Conservation (phyloP, 2,329 filamentous ascomycete genomes). For the Apiospora phragmitis region DNA sequence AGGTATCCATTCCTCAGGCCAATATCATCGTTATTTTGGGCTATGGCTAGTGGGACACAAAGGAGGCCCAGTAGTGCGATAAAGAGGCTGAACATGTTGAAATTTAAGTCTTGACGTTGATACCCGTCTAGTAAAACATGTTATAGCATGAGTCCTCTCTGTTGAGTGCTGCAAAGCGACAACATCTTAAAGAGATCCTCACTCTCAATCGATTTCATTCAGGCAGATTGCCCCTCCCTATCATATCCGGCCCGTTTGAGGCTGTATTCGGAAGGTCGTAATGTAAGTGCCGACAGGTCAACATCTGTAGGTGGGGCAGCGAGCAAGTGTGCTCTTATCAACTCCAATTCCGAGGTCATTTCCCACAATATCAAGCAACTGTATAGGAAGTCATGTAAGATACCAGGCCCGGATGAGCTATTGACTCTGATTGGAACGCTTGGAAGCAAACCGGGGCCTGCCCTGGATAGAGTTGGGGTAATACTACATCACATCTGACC, state of each 20-base stretch:
- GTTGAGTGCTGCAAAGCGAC: not conserved
- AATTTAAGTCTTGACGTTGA: not conserved
- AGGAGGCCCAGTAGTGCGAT: not conserved
- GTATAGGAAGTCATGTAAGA: not conserved
- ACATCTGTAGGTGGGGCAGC: not conserved
- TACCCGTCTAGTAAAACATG: not conserved
- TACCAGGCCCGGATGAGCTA: not conserved
- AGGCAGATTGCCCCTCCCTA: not conserved
- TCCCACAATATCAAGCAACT: not conserved
- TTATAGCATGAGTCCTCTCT: not conserved
- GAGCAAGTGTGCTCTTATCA: not conserved
- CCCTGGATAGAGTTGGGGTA: not conserved
- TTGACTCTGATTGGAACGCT: not conserved
- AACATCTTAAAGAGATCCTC: not conserved
- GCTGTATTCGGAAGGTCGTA: not conserved
- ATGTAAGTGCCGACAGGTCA: not conserved
- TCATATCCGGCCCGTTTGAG: not conserved
- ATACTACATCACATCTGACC: not conserved
- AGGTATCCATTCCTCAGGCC: slow-evolving; percentile 41
- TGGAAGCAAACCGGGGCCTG: not conserved
- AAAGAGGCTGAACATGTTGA: not conserved
- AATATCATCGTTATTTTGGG: slow-evolving; percentile 31
- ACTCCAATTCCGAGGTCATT: not conserved
- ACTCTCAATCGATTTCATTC: not conserved
- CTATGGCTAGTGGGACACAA: not conserved